Base-by-base conservation (phyloP, 129 eudicot genomes). In the Artemisia tridentata region DNA sequence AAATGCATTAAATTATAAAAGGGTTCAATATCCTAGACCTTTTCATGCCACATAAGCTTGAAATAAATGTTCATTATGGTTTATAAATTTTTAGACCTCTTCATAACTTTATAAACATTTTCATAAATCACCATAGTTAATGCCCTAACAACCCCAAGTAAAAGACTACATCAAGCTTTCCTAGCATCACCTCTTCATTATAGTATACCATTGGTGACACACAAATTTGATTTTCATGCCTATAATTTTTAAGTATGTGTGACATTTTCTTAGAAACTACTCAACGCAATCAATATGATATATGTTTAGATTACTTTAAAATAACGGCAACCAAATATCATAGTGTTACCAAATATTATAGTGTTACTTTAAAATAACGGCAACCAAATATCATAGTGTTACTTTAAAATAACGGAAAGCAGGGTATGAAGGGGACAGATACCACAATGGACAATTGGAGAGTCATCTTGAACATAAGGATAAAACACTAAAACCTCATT, bases 361-460 rank as follows among this genome's bases (percentile, higher is more conserved):
- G 45, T 38, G 45, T 38, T 66, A 21, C n/a, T 43, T 65, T 17
- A 41, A 0, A 14, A 17, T 5, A 66, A 66, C 34, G 45, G 45
- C 10, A 7, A 7, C 11, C 45, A 38, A 38, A 38, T 38, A 38
- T 7, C 8, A 38, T 38, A 38, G 45, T 38, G 45, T 38, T 66
- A 21, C n/a, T 43, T 65, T 17, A 41, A 0, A 14, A 17, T 5
- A 66, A 66, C 34, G 52, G 51, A 63, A 63, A 63, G 68, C 11
- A 63, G 19, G 13, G 66, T 17, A 45, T 56, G 13, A 56, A 65
- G 54, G 64, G 17, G 65, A 71, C 57, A 71, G 66, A 71, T 54
- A 54, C 64, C 64, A 69, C 64, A 69, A 69, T 69, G 38, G 69
- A 74, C 54, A 16, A 69, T 53, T 69, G 38, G 69, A 74, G 43